Evolutionary conservation across 2,329 filamentous ascomycete species (phyloP), one percentile per base, ranked within the genome.

Genomic region (Pseudogymnoascus sp.): DNA sequence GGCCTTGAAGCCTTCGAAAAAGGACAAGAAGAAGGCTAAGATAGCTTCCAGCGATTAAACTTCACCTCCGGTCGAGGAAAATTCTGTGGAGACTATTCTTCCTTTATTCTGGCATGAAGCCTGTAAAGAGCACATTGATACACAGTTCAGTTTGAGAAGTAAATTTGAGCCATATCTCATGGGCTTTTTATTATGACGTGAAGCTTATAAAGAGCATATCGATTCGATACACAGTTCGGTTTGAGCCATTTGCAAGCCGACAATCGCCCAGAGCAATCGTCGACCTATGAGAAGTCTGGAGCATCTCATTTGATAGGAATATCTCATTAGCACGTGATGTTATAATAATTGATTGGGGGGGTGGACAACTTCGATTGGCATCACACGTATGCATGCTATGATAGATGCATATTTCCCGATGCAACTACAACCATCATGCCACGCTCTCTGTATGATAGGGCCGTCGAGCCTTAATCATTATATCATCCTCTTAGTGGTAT

Each of bases 401-500:
- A 56, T 56, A 33, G 10, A 56, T 56, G 11, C n/a, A 33, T 56
- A 33, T 56, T 19, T 35, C 10, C 16, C 11, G 2, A 33, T 33
- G 28, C 26, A 56, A 33, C 50, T 33, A 22, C 4, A 35, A 33
- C 16, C 10, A 35, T 8, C 50, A 35, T 26, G 10, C 10, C 28
- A 19, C 28, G 16, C 28, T 22, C 16, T 33, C 28, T 56, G 28
- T 19, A 56, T 56, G 50, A 56, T 56, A 56, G 50, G 50, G 50
- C 50, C n/a, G 7, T 14, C n/a, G 3, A 33, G 50, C n/a, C 50
- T 56, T 56, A 56, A 56, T 56, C 28, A 56, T 56, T 56, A 56
- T 56, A 56, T 35, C 50, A 56, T 56, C 50, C 28, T 56, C 50
- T 56, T 56, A 56, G 50, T 56, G 50, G 50, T 56, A 56, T 6